Conservation (phyloP, 495 filamentous ascomycete species). For the Neurospora sp. region DNA sequence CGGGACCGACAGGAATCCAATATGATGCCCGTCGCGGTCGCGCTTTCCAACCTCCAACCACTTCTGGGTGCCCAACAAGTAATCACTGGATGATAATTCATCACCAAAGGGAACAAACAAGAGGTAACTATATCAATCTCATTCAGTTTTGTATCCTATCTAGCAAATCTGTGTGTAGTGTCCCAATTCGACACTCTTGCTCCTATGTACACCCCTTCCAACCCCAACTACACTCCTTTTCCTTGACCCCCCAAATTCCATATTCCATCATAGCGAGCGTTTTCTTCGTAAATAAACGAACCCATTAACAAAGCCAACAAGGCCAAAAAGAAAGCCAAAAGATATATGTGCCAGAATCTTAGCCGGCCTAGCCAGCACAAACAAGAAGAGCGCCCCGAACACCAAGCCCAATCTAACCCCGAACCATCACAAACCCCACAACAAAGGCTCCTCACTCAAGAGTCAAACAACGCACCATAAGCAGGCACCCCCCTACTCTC, state of each 20-base stretch:
- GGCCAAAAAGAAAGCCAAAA: background rate
- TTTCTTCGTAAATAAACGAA: background rate
- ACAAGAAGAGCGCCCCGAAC: background rate
- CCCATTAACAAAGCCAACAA: background rate
- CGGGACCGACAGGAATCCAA: too few relatives aligned
- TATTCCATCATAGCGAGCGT: background rate
- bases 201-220: background rate
- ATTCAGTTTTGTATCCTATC: background rate
- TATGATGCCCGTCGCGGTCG: too few relatives aligned
- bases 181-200: background rate
- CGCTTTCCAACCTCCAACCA: background rate
- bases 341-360: background rate
- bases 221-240: background rate
- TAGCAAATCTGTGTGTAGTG: background rate
- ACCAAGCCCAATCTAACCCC: background rate
- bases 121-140: background rate
- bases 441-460: slow-evolving; percentile 10
- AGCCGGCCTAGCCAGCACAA: background rate
- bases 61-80: background rate
- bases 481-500: slow-evolving; percentile 59
- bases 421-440: background rate
- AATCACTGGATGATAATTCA: background rate
- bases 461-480: slow-evolving; percentile 77
- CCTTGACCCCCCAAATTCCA: background rate
- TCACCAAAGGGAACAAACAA: background rate